phyloP scores from a whole-genome alignment of 164 flowering plant species.

The Buxus sempervirens region DNA sequence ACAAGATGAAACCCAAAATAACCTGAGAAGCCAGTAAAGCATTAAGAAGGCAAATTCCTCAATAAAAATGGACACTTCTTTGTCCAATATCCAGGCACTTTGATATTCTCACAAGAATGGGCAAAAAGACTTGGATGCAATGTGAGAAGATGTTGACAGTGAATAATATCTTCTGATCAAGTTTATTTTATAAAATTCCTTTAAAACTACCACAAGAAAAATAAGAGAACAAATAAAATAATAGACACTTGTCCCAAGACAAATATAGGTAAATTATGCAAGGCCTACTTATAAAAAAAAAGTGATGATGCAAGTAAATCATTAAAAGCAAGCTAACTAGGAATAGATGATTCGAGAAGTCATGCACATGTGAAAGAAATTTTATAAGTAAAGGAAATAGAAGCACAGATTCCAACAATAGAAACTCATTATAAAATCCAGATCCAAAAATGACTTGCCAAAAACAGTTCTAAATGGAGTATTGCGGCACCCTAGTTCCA shows the following conservation, averaged over 20 bases:
- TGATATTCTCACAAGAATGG: not conserved
- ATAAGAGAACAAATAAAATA: too few species aligned
- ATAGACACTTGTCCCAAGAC: not conserved
- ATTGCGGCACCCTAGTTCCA: too few species aligned
- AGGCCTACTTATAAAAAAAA: too few species aligned
- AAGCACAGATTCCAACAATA: not conserved
- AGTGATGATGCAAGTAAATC: not conserved
- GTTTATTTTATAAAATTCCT: too few species aligned
- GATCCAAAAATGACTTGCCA: not conserved
- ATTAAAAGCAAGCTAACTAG: not conserved
- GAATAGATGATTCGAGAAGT: not conserved
- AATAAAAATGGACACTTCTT: too few species aligned
- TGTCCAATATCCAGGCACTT: not conserved
- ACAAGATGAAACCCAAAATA: not conserved
- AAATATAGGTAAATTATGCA: not conserved
- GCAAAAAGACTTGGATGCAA: not conserved
- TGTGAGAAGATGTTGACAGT: not conserved
- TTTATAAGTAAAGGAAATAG: not conserved
- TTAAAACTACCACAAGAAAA: not conserved
- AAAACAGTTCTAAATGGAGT: not conserved
- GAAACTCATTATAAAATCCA: not conserved
- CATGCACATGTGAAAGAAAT: not conserved
- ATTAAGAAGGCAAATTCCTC: not conserved
- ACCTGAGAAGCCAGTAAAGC: not conserved
- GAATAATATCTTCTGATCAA: too few species aligned